Evolutionary conservation across 2,329 filamentous ascomycete species (phyloP), one percentile per base, ranked within the genome.

Genomic region (Fusarium pininemorale): DNA sequence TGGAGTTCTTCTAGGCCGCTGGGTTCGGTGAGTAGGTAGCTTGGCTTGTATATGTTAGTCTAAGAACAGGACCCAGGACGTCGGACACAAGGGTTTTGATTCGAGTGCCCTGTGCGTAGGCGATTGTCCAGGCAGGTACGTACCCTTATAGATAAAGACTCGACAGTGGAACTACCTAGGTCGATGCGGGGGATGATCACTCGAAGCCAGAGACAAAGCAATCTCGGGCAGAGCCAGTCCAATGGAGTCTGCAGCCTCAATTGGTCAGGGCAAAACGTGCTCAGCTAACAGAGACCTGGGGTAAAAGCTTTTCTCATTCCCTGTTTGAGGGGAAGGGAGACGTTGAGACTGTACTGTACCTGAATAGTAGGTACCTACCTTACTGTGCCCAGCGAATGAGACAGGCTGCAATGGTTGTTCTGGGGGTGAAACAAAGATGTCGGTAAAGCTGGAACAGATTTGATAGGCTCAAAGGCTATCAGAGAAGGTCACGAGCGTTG

Each of bases 1-100:
- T 78, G 76, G 76, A 73, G 69, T 78, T 69, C 68, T 70, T 58
- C 67, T 70, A 37, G 68, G 59, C 63, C 51, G 70, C 59, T 75
- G 67, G 70, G 70, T 63, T 68, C 66, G 72, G 72, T 69, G 70
- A 76, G 62, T 41, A 53, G 20, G 62, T 42, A 58, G 28, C 30
- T 26, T 39, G 18, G 35, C 35, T 37, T 37, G 35, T 37, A 22
- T 32, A 22, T 30, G 41, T 16, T 26, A 48, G 39, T 44, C 30
- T 24, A 48, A 32, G 39, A 54, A 22, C 26, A 60, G 50, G 45
- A 54, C 63, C 55, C 44, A 44, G 45, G 48, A 55, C 35, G 39
- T 38, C 16, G 26, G 61, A 56, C 45, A 50, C 66, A 69, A 69
- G 45, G 70, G 67, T 54, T 67, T 72, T 63, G 66, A 63, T 66